Conservation (phyloP, 2,329 filamentous ascomycete species). For the Dichotomopilus funicola region DNA sequence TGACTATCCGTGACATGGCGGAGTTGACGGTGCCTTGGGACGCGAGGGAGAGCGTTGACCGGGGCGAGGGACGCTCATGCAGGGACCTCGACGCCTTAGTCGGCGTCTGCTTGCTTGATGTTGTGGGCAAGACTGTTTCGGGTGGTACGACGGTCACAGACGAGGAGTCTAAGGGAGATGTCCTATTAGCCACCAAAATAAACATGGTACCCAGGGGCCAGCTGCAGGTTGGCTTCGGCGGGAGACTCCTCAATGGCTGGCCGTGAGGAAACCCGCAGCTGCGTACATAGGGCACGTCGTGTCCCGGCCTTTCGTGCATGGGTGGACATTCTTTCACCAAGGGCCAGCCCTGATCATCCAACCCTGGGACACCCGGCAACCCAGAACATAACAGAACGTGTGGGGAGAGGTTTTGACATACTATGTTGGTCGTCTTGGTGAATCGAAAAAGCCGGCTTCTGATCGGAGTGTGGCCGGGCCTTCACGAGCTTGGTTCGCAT, state of each 20-base stretch:
- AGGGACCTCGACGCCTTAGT: conserved; percentile 13
- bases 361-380: neutral
- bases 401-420: conserved; percentile 15
- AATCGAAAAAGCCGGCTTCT: conserved; percentile 22
- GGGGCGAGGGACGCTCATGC: conserved; percentile 22
- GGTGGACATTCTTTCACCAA: conserved; percentile 6
- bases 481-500: conserved; percentile 27
- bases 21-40: conserved; percentile 34
- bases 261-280: neutral
- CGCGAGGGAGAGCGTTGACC: conserved; percentile 32
- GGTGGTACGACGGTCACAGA: conserved; percentile 7
- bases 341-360: conserved; percentile 5
- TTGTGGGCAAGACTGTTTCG: conserved; percentile 14
- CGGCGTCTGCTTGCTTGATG: conserved; percentile 12
- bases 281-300: conserved; percentile 5
- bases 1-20: conserved; percentile 30
- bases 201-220: neutral
- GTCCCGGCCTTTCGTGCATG: neutral
- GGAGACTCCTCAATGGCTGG: neutral
- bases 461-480: conserved; percentile 22
- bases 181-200: conserved; percentile 1
- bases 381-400: neutral
- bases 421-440: conserved; percentile 23
- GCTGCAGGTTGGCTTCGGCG: too few relatives aligned
- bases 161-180: conserved; percentile 5